These are phyloP conservation scores for Hanseniaspora mollemarum DNA, from an alignment of 805 yeast genomes.

Conservation along the genomic window DNA sequence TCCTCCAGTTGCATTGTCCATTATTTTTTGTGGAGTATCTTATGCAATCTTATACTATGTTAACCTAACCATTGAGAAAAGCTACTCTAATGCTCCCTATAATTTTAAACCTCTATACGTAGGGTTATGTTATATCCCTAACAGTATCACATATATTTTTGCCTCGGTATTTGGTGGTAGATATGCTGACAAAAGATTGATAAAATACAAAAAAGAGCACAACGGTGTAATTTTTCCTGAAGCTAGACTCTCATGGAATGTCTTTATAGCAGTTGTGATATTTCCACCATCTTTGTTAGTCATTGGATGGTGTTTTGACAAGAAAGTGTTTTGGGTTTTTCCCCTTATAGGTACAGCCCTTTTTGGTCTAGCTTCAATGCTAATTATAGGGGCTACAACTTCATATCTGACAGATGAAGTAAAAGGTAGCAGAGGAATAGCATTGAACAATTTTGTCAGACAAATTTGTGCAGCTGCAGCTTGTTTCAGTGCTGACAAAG, in stretches of 20 bases:
- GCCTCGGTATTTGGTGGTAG: constrained; percentile 74
- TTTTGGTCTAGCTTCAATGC: constrained; percentile 75
- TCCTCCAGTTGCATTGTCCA: constrained; percentile 64
- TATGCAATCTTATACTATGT: constrained; percentile 61
- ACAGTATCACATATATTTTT: constrained; percentile 61
- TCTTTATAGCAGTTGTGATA: constrained; percentile 49
- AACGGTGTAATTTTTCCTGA: constrained; percentile 59
- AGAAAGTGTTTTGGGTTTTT: constrained; percentile 57
- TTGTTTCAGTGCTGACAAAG: constrained; percentile 63
- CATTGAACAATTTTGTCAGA: constrained; percentile 64
- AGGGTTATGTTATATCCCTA: constrained; percentile 73
- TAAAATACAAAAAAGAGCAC: constrained; percentile 43
- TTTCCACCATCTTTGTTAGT: constrained; percentile 57
- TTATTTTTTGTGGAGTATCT: constrained; percentile 56
- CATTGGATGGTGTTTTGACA: constrained; percentile 72
- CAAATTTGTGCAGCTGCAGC: constrained; percentile 65
- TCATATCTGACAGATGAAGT: constrained; percentile 74
- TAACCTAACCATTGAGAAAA: constrained; percentile 59
- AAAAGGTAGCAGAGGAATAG: constrained; percentile 80
- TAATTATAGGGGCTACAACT: constrained; percentile 67
- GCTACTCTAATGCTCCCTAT: constrained; percentile 55
- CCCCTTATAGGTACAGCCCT: constrained; percentile 74
- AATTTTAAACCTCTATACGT: constrained; percentile 52
- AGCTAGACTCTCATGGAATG: constrained; percentile 65
- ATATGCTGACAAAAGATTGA: constrained; percentile 58